Evolutionary conservation across 306 rosid species (phyloP).

Genomic region (Rosa chinensis): DNA sequence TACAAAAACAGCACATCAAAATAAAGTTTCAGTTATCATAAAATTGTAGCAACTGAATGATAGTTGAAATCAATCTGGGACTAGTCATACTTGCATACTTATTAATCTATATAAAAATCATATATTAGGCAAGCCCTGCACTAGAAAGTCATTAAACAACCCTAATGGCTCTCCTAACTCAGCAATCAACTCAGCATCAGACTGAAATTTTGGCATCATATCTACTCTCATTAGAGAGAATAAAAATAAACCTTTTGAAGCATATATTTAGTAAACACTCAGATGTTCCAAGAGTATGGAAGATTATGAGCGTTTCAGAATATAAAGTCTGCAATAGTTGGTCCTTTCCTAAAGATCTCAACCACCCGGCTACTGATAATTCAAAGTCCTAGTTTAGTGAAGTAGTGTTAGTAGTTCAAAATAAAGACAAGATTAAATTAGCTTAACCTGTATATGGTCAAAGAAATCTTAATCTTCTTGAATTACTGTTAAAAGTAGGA

Average conservation of each 20-base stretch:
- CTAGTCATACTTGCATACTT: background rate
- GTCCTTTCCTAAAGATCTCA: background rate
- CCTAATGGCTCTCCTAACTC: background rate
- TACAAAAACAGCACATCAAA: constrained; percentile 40
- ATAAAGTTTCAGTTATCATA: constrained; percentile 14
- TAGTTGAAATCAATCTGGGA: background rate
- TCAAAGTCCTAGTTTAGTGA: background rate
- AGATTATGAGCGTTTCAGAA: background rate
- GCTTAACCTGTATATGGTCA: background rate
- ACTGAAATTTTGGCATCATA: background rate
- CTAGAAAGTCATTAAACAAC: background rate
- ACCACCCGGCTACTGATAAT: background rate
- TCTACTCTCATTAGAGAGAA: background rate
- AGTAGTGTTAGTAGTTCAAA: background rate
- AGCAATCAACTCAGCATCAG: background rate
- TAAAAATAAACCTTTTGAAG: background rate
- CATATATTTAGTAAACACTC: background rate
- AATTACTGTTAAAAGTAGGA: background rate
- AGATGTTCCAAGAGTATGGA: background rate
- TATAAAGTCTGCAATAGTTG: background rate
- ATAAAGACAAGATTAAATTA: background rate
- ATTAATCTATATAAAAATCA: background rate
- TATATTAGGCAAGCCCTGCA: background rate
- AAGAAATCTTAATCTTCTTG: background rate
- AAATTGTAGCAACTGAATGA: constrained; percentile 2